These are phyloP conservation scores for Diaporthe nobilis DNA, from an alignment of 2,329 filamentous ascomycete genomes.

Conservation along the genomic window DNA sequence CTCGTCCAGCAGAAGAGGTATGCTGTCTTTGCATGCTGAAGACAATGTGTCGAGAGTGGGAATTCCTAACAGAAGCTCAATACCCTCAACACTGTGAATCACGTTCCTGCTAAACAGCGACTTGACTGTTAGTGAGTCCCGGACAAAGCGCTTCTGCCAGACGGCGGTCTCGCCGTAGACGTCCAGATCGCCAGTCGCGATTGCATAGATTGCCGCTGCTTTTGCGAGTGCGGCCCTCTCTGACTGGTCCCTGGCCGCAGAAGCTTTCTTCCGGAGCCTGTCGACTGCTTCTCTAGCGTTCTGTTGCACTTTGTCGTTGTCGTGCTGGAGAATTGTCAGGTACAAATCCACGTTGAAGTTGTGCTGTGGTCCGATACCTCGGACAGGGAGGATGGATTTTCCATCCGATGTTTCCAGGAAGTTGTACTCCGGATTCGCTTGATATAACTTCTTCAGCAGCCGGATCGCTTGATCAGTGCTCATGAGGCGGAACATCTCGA, in stretches of 20 bases:
- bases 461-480: neutral
- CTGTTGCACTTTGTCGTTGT: neutral
- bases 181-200: constrained; percentile 31
- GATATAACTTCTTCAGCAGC: constrained; percentile 31
- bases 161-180: constrained; percentile 26
- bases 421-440: constrained; percentile 22
- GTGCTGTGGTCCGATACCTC: neutral
- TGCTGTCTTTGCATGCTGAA: neutral
- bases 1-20: neutral
- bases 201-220: constrained; percentile 20
- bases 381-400: neutral
- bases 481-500: constrained; percentile 11
- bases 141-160: constrained; percentile 39
- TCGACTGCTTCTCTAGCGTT: constrained; percentile 1
- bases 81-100: neutral
- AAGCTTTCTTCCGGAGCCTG: constrained; percentile 28
- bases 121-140: constrained; percentile 11
- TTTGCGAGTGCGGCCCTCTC: constrained; percentile 20
- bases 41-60: neutral
- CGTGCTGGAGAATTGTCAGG: constrained; percentile 21
- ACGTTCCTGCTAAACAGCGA: neutral
- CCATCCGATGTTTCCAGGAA: constrained; percentile 6
- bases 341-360: constrained; percentile 38
- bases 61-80: constrained; percentile 29
- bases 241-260: constrained; percentile 18